Conservation (phyloP, 305 asterid genomes). For the Fraxinus velutina region DNA sequence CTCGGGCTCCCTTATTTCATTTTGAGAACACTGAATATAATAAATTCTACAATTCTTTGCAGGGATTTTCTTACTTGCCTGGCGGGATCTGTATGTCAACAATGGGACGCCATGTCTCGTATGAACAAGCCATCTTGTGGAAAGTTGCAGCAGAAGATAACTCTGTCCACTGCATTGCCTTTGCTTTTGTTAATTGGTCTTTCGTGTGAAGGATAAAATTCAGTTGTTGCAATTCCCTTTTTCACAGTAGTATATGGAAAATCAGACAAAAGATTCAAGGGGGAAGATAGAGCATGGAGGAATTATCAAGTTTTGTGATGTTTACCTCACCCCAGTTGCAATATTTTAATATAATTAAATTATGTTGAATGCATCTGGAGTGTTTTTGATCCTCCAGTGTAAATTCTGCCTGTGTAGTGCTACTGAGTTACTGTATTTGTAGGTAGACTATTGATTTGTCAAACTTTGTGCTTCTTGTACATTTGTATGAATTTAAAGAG, state of each 20-base stretch:
- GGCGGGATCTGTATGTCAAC: slow-evolving; percentile 87
- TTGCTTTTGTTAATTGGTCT: slow-evolving; percentile 87
- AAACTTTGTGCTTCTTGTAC: not conserved
- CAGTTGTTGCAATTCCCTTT: not conserved
- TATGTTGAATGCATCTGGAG: slow-evolving; percentile 10
- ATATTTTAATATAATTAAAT: slow-evolving; percentile 20
- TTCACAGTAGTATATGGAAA: not conserved
- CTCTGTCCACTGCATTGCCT: slow-evolving; percentile 70
- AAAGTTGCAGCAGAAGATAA: slow-evolving; percentile 72
- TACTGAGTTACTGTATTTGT: slow-evolving; percentile 3
- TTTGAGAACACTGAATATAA: not conserved
- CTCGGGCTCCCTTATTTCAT: not conserved
- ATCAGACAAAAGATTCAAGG: slow-evolving; percentile 1
- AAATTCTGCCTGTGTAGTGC: slow-evolving; percentile 21
- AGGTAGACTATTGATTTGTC: not conserved
- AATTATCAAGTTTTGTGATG: slow-evolving; percentile 34
- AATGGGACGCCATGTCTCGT: slow-evolving; percentile 86
- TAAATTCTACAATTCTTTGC: slow-evolving; percentile 6
- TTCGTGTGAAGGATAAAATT: slow-evolving; percentile 43
- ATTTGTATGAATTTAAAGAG: not conserved
- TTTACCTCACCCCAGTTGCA: slow-evolving; percentile 19
- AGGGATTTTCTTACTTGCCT: slow-evolving; percentile 74
- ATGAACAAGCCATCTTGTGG: slow-evolving; percentile 84
- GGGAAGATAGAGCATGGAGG: slow-evolving; percentile 17
- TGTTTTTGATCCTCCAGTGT: slow-evolving; percentile 29